Evolutionary conservation across 148 eudicot species (phyloP), one percentile per base, ranked within the genome.

Genomic region (Vaccinium myrtillus): DNA sequence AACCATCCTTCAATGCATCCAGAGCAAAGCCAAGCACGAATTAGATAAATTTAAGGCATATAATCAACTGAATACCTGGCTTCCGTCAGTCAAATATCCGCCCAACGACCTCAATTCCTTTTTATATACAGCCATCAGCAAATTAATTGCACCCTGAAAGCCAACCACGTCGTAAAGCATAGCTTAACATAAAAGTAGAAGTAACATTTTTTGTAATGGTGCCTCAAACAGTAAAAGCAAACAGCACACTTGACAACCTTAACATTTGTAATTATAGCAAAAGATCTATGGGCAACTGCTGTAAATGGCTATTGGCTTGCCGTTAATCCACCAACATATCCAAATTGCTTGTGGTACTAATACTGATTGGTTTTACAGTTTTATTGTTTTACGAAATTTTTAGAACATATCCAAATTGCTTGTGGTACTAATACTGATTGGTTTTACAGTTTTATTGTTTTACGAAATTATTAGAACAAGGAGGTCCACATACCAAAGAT

Each of bases 131-230:
- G 98, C 96, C 87, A 94, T 79, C 78, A 95, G 87, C 85, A 97
- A 89, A 86, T 97, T 91, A 80, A 97, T 95, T 82, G 99, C 99
- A 87, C 99, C 99, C 99, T 97, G 80, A 67, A 70, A 80, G 11
- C 48, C 25, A 36, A 16, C 14, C 0, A 16, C 15, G 48, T 32
- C 12, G 36, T 70, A 43, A 50, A 84, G 27, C 48, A 32, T n/a
- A 8, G 15, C 30, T 32, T 21, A 46, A 23, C 75, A 65, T 36
- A 51, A 65, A 39, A 3, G 25, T 9, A 51, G 13, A 77, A 23
- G 55, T 36, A 51, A 50, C 14, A 36, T 77, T 6, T 10, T 10
- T 43, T 7, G 3, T 1, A 43, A 48, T 19, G 27, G 25, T 54
- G 36, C 18, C 59, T 77, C 50, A n/a, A 50, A n/a, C 12, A 43